Percentiles rank a stretch among this genome's conserved stretches.
Evolutionary conservation across 495 filamentous ascomycete species (phyloP).

Genomic region (Tuber calosporum): DNA sequence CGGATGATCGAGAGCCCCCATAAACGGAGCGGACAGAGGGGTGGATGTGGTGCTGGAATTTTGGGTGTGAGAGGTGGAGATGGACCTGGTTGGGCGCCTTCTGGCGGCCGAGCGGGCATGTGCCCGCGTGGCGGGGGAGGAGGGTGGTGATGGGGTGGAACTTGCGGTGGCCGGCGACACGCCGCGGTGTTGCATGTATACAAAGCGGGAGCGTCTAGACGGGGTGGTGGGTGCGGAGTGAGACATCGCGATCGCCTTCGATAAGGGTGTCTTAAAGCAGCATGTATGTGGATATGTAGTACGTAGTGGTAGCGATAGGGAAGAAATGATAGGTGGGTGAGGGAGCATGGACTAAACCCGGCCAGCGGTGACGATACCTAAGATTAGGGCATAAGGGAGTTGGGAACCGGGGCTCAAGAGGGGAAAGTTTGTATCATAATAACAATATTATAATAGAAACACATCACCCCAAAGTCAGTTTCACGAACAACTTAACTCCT

Average conservation of each 20-base stretch:
- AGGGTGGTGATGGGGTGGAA: background rate
- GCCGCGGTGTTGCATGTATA: background rate
- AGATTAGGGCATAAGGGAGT: background rate
- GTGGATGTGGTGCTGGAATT: background rate
- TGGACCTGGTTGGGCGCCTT: background rate
- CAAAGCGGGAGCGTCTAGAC: background rate
- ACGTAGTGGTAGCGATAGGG: background rate
- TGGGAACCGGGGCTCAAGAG: background rate
- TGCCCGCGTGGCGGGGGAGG: background rate
- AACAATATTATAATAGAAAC: too few species aligned
- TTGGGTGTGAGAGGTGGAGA: background rate
- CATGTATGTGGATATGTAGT: background rate
- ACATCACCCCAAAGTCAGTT: background rate
- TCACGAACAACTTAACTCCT: background rate
- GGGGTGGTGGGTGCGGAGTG: background rate
- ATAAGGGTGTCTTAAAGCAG: background rate
- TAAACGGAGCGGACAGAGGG: background rate
- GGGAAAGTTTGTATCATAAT: background rate
- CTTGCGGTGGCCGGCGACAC: background rate
- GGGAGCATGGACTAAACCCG: background rate
- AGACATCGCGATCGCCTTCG: background rate
- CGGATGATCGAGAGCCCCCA: background rate
- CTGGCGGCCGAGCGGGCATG: background rate
- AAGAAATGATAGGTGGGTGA: background rate
- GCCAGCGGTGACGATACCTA: background rate